Percentiles rank a stretch among this genome's conserved stretches.
Evolutionary conservation across 2,329 filamentous ascomycete species (phyloP).

Genomic region (Alternaria tenuissima): DNA sequence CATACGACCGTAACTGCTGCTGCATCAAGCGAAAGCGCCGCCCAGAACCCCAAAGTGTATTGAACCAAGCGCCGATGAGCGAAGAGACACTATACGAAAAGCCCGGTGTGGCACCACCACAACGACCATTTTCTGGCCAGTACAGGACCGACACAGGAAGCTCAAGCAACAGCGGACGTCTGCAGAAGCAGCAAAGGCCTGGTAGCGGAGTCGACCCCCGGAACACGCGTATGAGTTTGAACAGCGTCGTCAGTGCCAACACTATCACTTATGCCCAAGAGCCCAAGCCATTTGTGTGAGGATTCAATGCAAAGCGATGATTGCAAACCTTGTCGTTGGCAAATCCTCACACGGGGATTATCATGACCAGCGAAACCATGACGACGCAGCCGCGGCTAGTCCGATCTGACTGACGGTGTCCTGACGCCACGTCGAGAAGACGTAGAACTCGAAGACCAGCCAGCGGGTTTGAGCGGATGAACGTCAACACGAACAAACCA

Average conservation of each 20-base stretch:
- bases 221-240: constrained; percentile 20
- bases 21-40: constrained; percentile 34
- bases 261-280: constrained; percentile 27
- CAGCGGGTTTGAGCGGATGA: neutral
- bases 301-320: neutral
- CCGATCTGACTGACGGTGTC: neutral
- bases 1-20: constrained; percentile 34
- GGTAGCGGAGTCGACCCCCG: constrained; percentile 4
- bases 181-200: constrained; percentile 9
- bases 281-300: constrained; percentile 36
- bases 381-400: neutral
- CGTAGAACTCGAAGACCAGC: neutral
- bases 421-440: neutral
- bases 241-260: constrained; percentile 29
- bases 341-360: neutral
- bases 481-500: neutral
- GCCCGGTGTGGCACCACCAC: constrained; percentile 21
- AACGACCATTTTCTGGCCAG: constrained; percentile 17
- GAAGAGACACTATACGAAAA: constrained; percentile 26
- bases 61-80: constrained; percentile 13
- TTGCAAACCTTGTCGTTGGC: neutral
- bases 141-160: constrained; percentile 24
- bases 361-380: neutral
- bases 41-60: constrained; percentile 11
- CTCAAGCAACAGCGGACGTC: constrained; percentile 15